Evolutionary conservation across 176 grass and related monocot species (phyloP).

Genomic region (Oryza meridionalis): DNA sequence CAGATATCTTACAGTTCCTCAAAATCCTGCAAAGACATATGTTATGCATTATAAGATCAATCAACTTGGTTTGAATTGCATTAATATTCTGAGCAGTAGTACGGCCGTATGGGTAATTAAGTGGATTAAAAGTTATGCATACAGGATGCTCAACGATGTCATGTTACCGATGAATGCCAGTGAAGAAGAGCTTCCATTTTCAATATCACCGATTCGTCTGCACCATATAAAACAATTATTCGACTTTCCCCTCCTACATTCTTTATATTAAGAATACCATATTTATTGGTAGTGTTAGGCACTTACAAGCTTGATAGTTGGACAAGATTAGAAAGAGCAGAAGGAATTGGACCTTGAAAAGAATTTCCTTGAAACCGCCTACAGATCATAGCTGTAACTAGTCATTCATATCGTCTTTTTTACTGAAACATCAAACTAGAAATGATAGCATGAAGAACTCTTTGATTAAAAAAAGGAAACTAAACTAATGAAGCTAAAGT

Average conservation of each 20-base stretch:
- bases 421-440: neutral
- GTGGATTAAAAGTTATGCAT: conserved; percentile 22
- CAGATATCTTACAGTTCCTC: conserved; percentile 86
- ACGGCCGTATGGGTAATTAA: neutral
- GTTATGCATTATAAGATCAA: neutral
- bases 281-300: neutral
- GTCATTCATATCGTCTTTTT: conserved; percentile 1
- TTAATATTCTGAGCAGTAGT: neutral
- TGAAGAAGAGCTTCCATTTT: conserved; percentile 73
- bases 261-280: neutral
- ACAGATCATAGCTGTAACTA: conserved; percentile 24
- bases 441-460: neutral
- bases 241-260: neutral
- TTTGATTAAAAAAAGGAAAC: neutral
- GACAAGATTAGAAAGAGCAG: conserved; percentile 61
- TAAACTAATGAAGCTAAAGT: neutral
- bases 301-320: conserved; percentile 71
- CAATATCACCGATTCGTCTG: conserved; percentile 81
- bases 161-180: conserved; percentile 71
- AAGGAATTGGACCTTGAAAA: conserved; percentile 83
- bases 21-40: conserved; percentile 65
- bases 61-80: neutral
- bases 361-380: conserved; percentile 92
- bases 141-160: conserved; percentile 72
- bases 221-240: conserved; percentile 42